Evolutionary conservation across 78 protist genomes (phyloP).

Genomic region (Thecamonas trahens): DNA sequence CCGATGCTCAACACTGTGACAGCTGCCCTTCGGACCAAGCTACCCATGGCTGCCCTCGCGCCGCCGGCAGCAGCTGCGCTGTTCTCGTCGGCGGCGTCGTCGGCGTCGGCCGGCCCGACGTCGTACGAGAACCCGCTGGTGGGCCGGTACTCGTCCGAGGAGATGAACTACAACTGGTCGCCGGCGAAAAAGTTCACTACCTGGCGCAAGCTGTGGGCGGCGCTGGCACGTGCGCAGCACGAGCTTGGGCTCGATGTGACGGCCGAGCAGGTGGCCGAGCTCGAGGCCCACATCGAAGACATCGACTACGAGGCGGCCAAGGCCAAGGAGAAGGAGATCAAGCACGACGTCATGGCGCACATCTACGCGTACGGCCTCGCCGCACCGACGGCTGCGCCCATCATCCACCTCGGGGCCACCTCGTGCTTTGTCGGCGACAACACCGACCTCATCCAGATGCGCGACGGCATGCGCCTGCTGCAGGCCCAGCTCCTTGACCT

Average conservation of each 20-base stretch:
- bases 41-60: too few species aligned
- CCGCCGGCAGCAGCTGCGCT: too few species aligned
- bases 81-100: too few species aligned
- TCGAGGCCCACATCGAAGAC: conserved; percentile 20
- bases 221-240: conserved; percentile 20
- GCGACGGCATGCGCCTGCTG: conserved; percentile 28
- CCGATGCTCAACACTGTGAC: too few species aligned
- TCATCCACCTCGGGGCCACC: conserved; percentile 69
- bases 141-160: conserved; percentile 20
- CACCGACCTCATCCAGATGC: conserved; percentile 29
- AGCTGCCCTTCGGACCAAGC: too few species aligned
- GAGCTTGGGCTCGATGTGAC: conserved; percentile 35
- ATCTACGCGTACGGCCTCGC: conserved; percentile 44
- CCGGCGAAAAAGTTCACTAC: conserved; percentile 8
- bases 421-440: conserved; percentile 55
- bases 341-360: conserved; percentile 73
- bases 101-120: too few species aligned
- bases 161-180: conserved; percentile 18
- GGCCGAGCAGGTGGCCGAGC: conserved; percentile 32
- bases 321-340: conserved; percentile 32
- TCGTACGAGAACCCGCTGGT: conserved; percentile 29
- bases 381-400: conserved; percentile 34
- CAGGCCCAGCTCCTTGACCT: conserved; percentile 4
- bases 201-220: conserved; percentile 38
- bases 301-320: conserved; percentile 47